A percentile compares a stretch with the other conserved stretches of the same genome.
Evolutionary conservation across 192 early-diverging fungal genomes (phyloP).

Genomic region (Phycomyces nitens): DNA sequence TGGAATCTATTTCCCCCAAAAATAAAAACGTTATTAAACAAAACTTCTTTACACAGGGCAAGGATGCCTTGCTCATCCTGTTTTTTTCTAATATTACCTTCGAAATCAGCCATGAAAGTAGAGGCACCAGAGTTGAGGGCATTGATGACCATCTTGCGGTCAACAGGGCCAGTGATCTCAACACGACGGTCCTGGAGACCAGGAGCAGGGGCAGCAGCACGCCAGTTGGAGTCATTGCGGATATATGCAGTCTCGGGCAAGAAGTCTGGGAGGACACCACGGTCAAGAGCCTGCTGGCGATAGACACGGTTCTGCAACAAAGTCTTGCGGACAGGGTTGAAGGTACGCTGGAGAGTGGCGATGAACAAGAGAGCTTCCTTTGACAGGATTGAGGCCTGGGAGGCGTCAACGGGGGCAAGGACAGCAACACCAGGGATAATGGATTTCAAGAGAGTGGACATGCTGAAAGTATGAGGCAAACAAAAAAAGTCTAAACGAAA

Average conservation of each 20-base stretch:
- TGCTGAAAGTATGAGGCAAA: neutral
- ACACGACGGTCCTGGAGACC: slow-evolving; percentile 89
- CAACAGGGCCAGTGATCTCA: slow-evolving; percentile 97
- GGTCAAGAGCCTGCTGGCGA: slow-evolving; percentile 79
- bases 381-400: slow-evolving; percentile 73
- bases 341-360: slow-evolving; percentile 85
- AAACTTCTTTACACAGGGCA: neutral
- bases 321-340: slow-evolving; percentile 85
- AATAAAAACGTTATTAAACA: slow-evolving; percentile 3
- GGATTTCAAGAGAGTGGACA: slow-evolving; percentile 22
- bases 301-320: slow-evolving; percentile 77
- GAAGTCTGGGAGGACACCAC: slow-evolving; percentile 83
- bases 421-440: slow-evolving; percentile 68
- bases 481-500: neutral
- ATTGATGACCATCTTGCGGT: slow-evolving; percentile 99
- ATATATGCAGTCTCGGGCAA: slow-evolving; percentile 89
- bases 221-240: slow-evolving; percentile 88
- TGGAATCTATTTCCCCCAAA: slow-evolving; percentile 73
- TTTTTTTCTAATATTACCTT: slow-evolving; percentile 39
- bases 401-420: slow-evolving; percentile 60
- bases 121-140: slow-evolving; percentile 92
- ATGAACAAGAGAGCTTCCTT: slow-evolving; percentile 81
- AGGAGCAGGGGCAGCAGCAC: slow-evolving; percentile 83
- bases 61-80: neutral
- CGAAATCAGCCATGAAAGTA: slow-evolving; percentile 99